Evolutionary conservation across 1,284 basidiomycete species (phyloP).

Genomic region (Ceratobasidium sp.): DNA sequence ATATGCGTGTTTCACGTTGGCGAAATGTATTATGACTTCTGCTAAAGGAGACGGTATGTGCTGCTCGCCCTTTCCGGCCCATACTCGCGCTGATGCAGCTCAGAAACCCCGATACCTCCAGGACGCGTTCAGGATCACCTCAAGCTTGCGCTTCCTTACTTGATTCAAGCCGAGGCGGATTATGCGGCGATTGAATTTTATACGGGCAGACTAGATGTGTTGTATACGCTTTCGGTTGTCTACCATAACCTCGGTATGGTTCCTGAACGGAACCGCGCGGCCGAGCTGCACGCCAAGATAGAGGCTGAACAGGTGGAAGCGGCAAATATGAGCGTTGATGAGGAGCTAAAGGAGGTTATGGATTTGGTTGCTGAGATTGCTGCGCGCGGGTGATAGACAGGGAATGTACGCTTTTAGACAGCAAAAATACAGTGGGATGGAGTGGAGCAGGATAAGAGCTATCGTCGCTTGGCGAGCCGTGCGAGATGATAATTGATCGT

Average conservation of each 20-base stretch:
- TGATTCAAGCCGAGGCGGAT: slow-evolving; percentile 69
- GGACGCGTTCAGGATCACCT: slow-evolving; percentile 48
- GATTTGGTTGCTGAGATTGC: slow-evolving; percentile 55
- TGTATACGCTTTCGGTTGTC: slow-evolving; percentile 70
- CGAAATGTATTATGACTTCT: slow-evolving; percentile 70
- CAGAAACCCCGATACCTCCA: slow-evolving; percentile 34
- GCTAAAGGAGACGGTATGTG: slow-evolving; percentile 44
- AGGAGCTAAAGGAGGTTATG: slow-evolving; percentile 63
- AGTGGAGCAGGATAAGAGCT: background rate
- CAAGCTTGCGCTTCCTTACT: slow-evolving; percentile 63
- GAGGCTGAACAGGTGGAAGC: slow-evolving; percentile 54
- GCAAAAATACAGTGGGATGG: background rate
- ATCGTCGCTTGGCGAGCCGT: slow-evolving; percentile 64
- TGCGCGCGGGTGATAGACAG: slow-evolving; percentile 13
- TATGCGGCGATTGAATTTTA: slow-evolving; percentile 66
- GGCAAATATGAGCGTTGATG: slow-evolving; percentile 58
- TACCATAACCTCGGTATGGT: slow-evolving; percentile 70
- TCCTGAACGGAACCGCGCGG: slow-evolving; percentile 62
- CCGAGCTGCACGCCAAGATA: slow-evolving; percentile 59
- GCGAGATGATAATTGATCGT: slow-evolving; percentile 88
- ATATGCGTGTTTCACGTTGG: slow-evolving; percentile 73
- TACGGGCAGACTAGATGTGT: slow-evolving; percentile 66
- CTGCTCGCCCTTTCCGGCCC: background rate
- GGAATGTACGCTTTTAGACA: background rate
- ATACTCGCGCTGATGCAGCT: background rate